Evolutionary conservation across 495 filamentous ascomycete species (phyloP), one percentile per base, ranked within the genome.

Genomic region (Hypoxylon lenormandii): DNA sequence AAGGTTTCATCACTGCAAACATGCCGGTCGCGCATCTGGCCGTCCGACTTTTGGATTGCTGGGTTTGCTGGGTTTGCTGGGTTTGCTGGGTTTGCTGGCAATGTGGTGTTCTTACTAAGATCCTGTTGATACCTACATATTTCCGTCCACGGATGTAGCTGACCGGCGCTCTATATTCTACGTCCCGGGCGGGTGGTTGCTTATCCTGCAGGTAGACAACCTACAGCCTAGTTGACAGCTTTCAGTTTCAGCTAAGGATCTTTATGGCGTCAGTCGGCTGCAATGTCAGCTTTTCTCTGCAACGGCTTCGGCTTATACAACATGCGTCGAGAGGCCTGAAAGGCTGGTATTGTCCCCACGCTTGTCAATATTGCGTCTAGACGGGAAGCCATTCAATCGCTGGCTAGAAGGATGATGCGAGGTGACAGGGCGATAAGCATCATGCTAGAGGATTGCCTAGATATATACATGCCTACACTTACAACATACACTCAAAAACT

Each of bases 371-470:
- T 2, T 43, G 40, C 40, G 45, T 46, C 38, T 49, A 30, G n/a
- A 51, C 16, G 5, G 30, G 22, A 54, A 54, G 48, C 48, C 40
- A 54, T 60, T 5, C 2, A 26, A 26, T 26, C 23, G 16, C 23
- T 16, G 51, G 30, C 48, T 28, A 33, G 19, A n/a, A 62, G 52
- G 38, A 69, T 58, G 40, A 63, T 58, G 65, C 59, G 53, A 53
- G 53, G 56, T 58, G 53, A 53, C 64, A 19, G 12, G n/a, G n/a
- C n/a, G n/a, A n/a, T n/a, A n/a, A n/a, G n/a, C 45, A 55, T 67
- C 22, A 50, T 57, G 48, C 45, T 51, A 51, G 50, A 68, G 42
- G 33, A 30, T 56, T 61, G n/a, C 36, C 5, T n/a, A n/a, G n/a
- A n/a, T n/a, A n/a, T n/a, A n/a, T n/a, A n/a, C n/a, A n/a, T n/a